These are phyloP conservation scores for Powellomyces hirtus DNA, from an alignment of 192 early-diverging fungal species.

Conservation along the genomic window DNA sequence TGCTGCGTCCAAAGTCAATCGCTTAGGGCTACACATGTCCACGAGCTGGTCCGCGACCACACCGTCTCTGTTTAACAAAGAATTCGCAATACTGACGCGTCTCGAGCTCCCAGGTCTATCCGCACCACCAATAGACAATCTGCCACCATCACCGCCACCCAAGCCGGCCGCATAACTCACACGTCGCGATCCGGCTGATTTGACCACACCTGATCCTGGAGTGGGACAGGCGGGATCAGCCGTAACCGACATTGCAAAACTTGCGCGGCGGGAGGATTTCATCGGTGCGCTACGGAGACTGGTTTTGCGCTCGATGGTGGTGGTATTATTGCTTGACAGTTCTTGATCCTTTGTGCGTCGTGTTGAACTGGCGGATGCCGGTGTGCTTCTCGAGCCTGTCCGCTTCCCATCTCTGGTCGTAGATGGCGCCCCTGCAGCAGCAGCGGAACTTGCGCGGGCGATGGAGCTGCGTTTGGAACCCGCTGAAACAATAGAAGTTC, in stretches of 20 bases:
- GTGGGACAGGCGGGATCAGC: not conserved
- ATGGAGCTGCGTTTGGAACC: too few relatives aligned
- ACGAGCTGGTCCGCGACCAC: too few relatives aligned
- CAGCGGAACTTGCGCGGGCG: not conserved
- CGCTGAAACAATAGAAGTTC: too few relatives aligned
- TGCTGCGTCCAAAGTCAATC: too few relatives aligned
- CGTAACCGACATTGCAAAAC: not conserved
- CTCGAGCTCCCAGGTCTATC: too few relatives aligned
- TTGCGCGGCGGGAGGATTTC: not conserved
- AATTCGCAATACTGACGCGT: too few relatives aligned
- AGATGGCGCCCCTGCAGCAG: not conserved
- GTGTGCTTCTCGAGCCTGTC: not conserved
- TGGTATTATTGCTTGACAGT: not conserved
- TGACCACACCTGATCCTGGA: too few relatives aligned
- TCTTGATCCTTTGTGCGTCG: not conserved
- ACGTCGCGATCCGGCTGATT: not conserved
- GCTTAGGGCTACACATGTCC: too few relatives aligned
- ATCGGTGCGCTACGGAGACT: not conserved
- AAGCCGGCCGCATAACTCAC: slow-evolving; percentile 3
- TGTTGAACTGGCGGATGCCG: not conserved
- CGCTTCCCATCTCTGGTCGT: not conserved
- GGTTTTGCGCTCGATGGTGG: not conserved
- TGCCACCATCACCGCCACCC: too few relatives aligned
- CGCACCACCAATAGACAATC: too few relatives aligned
- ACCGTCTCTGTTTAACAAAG: too few relatives aligned